A percentile compares a stretch with the other conserved stretches of the same genome.
These are phyloP conservation scores for Chrysosporium keratinophilum DNA, from an alignment of 2,329 filamentous ascomycete genomes.

Conservation along the genomic window DNA sequence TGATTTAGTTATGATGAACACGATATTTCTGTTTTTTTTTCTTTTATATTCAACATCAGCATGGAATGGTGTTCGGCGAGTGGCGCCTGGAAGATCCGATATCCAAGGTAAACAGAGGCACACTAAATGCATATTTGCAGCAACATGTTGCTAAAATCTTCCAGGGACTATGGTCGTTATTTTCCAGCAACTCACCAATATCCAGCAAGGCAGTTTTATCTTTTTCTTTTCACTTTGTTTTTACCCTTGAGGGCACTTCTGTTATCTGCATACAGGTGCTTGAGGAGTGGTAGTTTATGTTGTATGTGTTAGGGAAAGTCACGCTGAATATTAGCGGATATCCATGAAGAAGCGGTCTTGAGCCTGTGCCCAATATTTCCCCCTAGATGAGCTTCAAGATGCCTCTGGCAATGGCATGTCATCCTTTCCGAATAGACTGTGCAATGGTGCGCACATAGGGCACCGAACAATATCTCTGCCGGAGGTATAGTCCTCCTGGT, in stretches of 20 bases:
- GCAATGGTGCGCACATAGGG: no score
- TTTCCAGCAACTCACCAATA: background rate
- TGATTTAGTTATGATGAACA: constrained; percentile 8
- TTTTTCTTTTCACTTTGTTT: background rate
- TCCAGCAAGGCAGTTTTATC: background rate
- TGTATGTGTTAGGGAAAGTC: background rate
- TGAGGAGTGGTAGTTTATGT: background rate
- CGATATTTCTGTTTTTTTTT: background rate
- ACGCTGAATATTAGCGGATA: background rate
- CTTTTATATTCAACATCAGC: constrained; percentile 5
- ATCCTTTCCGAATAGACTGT: no score
- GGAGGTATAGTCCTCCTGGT: background rate
- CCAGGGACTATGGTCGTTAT: background rate
- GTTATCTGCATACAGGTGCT: background rate
- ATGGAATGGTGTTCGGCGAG: constrained; percentile 10
- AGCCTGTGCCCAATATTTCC: background rate
- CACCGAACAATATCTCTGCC: no score
- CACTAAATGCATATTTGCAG: background rate
- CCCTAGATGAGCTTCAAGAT: background rate
- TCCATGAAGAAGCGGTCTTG: background rate
- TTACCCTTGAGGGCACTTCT: background rate
- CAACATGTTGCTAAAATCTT: constrained; percentile 1
- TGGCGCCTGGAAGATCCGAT: background rate
- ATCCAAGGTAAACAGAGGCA: constrained; percentile 1
- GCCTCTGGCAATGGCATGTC: background rate